Evolutionary conservation across 2,329 filamentous ascomycete species (phyloP).

Genomic region (Botrytis squamosa): DNA sequence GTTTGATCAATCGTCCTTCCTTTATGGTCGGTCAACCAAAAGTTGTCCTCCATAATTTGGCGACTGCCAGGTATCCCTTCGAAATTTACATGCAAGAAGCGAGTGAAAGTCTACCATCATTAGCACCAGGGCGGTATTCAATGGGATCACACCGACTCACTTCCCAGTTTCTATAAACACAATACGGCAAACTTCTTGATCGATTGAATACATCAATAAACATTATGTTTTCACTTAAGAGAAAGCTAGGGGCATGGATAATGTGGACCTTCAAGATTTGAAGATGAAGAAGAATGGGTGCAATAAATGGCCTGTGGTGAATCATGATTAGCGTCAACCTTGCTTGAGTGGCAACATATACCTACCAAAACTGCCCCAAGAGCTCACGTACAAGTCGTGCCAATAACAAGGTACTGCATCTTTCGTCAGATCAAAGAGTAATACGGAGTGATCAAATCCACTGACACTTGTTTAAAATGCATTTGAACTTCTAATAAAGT

Average conservation of each 20-base stretch:
- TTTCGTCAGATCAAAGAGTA: neutral
- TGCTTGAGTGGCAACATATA: neutral
- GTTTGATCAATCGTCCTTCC: neutral
- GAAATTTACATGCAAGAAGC: neutral
- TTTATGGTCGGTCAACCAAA: neutral
- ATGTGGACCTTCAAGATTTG: neutral
- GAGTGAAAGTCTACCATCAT: neutral
- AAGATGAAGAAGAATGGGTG: neutral
- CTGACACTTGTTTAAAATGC: neutral
- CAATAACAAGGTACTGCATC: neutral
- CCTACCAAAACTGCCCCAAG: neutral
- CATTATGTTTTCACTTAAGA: neutral
- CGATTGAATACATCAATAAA: neutral
- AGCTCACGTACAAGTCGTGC: neutral
- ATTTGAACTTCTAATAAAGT: neutral
- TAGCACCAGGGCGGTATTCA: neutral
- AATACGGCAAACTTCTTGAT: neutral
- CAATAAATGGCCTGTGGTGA: neutral
- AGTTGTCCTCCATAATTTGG: neutral
- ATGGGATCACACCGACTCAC: neutral
- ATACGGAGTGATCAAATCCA: neutral
- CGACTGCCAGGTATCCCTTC: neutral
- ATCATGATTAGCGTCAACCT: neutral
- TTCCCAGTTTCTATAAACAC: neutral
- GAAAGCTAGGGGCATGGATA: neutral